Conservation (phyloP, 345 rosid genomes). For the Aquilaria malaccensis region DNA sequence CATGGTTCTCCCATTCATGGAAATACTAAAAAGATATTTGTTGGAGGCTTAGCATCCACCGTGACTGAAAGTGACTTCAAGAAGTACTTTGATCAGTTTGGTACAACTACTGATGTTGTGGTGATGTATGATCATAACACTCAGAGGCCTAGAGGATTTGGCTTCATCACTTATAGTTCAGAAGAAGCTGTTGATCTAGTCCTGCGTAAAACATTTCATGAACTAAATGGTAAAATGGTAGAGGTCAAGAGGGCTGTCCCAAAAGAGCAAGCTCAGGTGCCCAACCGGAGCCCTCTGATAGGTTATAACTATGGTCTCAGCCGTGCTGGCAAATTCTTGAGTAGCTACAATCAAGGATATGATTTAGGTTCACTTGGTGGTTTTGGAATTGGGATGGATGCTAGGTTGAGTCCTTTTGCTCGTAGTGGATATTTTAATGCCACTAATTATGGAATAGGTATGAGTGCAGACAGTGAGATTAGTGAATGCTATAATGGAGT, state of each 20-base stretch:
- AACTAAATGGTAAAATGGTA: slow-evolving; percentile 94
- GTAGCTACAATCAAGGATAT: slow-evolving; percentile 64
- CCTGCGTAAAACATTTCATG: slow-evolving; percentile 84
- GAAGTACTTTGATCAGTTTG: slow-evolving; percentile 85
- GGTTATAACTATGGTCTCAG: slow-evolving; percentile 61
- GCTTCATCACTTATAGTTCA: slow-evolving; percentile 90
- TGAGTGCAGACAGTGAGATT: slow-evolving; percentile 65
- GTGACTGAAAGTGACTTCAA: slow-evolving; percentile 68
- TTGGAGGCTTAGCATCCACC: slow-evolving; percentile 80
- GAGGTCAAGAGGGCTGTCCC: slow-evolving; percentile 99
- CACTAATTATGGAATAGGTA: slow-evolving; percentile 57
- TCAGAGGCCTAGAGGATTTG: slow-evolving; percentile 97
- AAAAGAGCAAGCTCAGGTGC: slow-evolving; percentile 68
- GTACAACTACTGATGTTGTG: slow-evolving; percentile 79
- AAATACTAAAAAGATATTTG: slow-evolving; percentile 80
- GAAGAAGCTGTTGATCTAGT: slow-evolving; percentile 93
- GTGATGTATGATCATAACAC: slow-evolving; percentile 99
- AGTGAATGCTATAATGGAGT: slow-evolving; percentile 55
- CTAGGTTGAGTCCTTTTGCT: slow-evolving; percentile 73
- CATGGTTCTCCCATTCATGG: slow-evolving; percentile 57
- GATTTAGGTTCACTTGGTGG: slow-evolving; percentile 46
- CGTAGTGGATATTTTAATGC: slow-evolving; percentile 44
- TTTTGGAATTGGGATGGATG: slow-evolving; percentile 56
- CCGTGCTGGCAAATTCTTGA: slow-evolving; percentile 61
- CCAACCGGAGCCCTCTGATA: slow-evolving; percentile 57